A percentile compares a stretch with the other conserved stretches of the same genome.
These are phyloP conservation scores for Pythium brassicae DNA, from an alignment of 352 stramenopile species.

Conservation along the genomic window DNA sequence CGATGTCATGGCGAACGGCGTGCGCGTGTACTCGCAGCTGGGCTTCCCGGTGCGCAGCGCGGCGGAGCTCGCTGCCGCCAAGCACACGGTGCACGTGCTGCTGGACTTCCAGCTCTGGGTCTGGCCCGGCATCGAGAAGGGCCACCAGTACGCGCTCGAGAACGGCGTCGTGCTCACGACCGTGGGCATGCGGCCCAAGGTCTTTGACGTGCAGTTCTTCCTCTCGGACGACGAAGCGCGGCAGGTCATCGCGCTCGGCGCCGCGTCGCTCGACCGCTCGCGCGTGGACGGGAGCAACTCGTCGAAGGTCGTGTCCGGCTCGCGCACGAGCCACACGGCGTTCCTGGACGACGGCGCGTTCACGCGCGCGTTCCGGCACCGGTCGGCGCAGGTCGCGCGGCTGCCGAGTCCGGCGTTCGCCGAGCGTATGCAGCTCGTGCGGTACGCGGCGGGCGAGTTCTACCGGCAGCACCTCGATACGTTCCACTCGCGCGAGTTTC, in stretches of 20 bases:
- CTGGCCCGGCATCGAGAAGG: constrained; percentile 75
- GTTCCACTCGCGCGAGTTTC: constrained; percentile 69
- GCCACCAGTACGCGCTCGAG: constrained; percentile 67
- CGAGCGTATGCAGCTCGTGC: constrained; percentile 73
- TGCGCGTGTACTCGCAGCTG: constrained; percentile 72
- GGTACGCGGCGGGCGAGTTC: constrained; percentile 75
- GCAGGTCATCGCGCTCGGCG: constrained; percentile 49
- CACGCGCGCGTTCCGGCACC: constrained; percentile 66
- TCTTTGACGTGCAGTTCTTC: constrained; percentile 72
- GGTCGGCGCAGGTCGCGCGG: constrained; percentile 53
- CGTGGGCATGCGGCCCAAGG: constrained; percentile 61
- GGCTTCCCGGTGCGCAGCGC: constrained; percentile 48
- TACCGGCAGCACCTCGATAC: constrained; percentile 81
- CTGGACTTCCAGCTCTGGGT: constrained; percentile 82
- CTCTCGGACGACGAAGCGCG: constrained; percentile 54
- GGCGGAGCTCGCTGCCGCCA: constrained; percentile 36
- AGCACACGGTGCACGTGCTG: constrained; percentile 69
- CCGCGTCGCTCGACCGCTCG: constrained; percentile 49
- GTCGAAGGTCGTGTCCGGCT: constrained; percentile 51
- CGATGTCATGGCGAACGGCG: constrained; percentile 61
- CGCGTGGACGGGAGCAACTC: constrained; percentile 66
- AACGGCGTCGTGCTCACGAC: constrained; percentile 69
- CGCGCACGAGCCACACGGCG: constrained; percentile 77
- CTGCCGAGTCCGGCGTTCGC: constrained; percentile 66
- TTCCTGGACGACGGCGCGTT: constrained; percentile 67